Evolutionary conservation across 805 yeast species (phyloP).

Genomic region (Saccharomycopsis schoenii): DNA sequence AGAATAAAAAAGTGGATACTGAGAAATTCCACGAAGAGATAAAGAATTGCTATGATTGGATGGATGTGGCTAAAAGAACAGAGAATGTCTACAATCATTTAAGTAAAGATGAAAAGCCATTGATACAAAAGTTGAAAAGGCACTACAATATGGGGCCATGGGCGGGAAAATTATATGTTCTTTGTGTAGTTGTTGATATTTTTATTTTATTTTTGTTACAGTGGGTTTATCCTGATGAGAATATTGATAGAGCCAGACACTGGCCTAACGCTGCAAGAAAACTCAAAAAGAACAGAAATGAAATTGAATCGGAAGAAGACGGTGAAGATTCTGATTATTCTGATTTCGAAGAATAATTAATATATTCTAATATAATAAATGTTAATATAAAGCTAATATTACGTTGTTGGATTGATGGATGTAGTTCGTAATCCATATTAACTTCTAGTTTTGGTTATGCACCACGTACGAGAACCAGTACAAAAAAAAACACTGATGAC

Average conservation of each 20-base stretch:
- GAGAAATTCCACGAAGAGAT: conserved; percentile 70
- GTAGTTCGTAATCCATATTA: neutral
- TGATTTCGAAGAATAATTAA: neutral
- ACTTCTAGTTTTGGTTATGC: neutral
- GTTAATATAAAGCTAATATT: no score
- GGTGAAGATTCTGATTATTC: neutral
- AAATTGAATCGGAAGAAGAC: neutral
- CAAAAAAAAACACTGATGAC: neutral
- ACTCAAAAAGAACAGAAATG: neutral
- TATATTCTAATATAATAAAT: no score
- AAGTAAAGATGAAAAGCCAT: conserved; percentile 38
- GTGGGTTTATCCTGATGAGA: conserved; percentile 53
- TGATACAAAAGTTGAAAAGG: conserved; percentile 49
- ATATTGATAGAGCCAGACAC: conserved; percentile 67
- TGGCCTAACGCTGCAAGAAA: conserved; percentile 47
- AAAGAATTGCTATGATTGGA: conserved; percentile 83
- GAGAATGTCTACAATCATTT: conserved; percentile 64
- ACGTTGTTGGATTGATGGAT: neutral
- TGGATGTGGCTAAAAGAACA: conserved; percentile 76
- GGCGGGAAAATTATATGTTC: conserved; percentile 76
- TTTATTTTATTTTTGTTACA: conserved; percentile 55
- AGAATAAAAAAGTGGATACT: conserved; percentile 55
- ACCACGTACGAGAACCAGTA: neutral
- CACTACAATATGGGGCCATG: conserved; percentile 67
- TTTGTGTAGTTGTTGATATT: conserved; percentile 75